phyloP scores from a whole-genome alignment of 2,329 filamentous ascomycete species.

The Claviceps pusilla region DNA sequence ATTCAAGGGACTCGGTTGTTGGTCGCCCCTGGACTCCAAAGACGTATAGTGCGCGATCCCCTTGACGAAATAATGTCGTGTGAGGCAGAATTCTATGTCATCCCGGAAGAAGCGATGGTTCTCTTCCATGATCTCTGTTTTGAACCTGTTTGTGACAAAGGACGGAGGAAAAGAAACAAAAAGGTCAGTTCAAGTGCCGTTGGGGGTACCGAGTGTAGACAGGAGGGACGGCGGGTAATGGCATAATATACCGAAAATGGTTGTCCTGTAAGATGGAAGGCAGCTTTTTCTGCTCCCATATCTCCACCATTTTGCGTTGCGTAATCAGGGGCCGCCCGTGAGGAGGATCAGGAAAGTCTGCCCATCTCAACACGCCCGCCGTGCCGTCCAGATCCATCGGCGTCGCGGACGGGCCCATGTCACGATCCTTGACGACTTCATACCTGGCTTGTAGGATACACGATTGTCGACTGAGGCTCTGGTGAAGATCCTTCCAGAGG shows the following conservation, averaged over 20 bases:
- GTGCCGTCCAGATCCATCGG: slow-evolving; percentile 26
- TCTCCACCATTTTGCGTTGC: slow-evolving; percentile 41
- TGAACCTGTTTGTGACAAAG: slow-evolving; percentile 25
- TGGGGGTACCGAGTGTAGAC: neutral
- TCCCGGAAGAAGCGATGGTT: slow-evolving; percentile 37
- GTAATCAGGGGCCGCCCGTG: slow-evolving; percentile 30
- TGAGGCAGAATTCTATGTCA: slow-evolving; percentile 39
- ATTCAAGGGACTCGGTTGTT: slow-evolving; percentile 7
- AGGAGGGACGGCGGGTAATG: slow-evolving; percentile 4
- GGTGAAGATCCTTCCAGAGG: slow-evolving; percentile 39
- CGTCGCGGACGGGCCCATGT: slow-evolving; percentile 26
- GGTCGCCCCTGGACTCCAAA: slow-evolving; percentile 12
- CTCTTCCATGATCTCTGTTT: slow-evolving; percentile 38
- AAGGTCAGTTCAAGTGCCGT: slow-evolving; percentile 1
- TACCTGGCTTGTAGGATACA: slow-evolving; percentile 42
- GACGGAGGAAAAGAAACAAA: neutral
- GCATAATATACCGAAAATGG: slow-evolving; percentile 28
- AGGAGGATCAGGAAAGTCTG: slow-evolving; percentile 44
- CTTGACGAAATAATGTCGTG: slow-evolving; percentile 29
- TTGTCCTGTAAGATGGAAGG: slow-evolving; percentile 36
- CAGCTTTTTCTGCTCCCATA: slow-evolving; percentile 36
- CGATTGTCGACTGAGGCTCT: slow-evolving; percentile 39
- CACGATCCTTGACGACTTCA: slow-evolving; percentile 32
- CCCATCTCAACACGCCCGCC: slow-evolving; percentile 39
- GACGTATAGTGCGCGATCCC: slow-evolving; percentile 18